These are phyloP conservation scores for Sugiyamaella xylanicola DNA, from an alignment of 1,139 yeast genomes.

Conservation along the genomic window DNA sequence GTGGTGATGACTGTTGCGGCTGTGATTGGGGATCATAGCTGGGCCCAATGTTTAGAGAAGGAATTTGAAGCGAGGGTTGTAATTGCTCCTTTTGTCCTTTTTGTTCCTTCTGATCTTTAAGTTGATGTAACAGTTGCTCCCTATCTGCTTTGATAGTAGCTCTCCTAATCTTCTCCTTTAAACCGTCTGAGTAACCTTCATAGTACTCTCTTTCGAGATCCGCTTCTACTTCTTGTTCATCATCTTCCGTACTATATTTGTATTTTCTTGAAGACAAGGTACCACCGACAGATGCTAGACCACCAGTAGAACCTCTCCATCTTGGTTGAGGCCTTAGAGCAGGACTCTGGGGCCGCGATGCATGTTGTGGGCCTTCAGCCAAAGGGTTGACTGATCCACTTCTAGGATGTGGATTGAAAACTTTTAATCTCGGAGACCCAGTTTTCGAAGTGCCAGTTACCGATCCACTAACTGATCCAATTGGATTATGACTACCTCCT, in stretches of 20 bases:
- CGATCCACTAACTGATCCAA: not conserved
- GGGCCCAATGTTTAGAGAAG: conserved; percentile 4
- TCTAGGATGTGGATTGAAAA: not conserved
- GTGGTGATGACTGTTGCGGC: not conserved
- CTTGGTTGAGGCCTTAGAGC: conserved; percentile 27
- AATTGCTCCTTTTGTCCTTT: not conserved
- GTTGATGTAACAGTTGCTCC: conserved; percentile 7
- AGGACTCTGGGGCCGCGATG: conserved; percentile 18
- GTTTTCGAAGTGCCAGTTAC: not conserved
- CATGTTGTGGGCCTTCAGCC: not conserved
- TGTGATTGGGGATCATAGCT: not conserved
- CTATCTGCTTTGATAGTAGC: conserved; percentile 24
- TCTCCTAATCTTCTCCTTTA: conserved; percentile 45
- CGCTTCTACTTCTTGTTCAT: conserved; percentile 61
- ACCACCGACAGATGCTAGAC: not conserved
- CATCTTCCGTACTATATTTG: conserved; percentile 63
- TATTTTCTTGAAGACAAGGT: conserved; percentile 21
- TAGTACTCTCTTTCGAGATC: conserved; percentile 63
- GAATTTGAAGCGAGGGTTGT: not conserved
- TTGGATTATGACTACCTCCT: conserved; percentile 6
- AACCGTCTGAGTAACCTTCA: conserved; percentile 74
- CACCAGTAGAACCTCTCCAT: conserved; percentile 26
- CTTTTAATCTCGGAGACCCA: conserved; percentile 1
- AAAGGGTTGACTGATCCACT: not conserved
- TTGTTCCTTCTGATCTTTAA: conserved; percentile 1